These are phyloP conservation scores for Fusarium devonianum DNA, from an alignment of 2,329 filamentous ascomycete genomes.

Conservation along the genomic window DNA sequence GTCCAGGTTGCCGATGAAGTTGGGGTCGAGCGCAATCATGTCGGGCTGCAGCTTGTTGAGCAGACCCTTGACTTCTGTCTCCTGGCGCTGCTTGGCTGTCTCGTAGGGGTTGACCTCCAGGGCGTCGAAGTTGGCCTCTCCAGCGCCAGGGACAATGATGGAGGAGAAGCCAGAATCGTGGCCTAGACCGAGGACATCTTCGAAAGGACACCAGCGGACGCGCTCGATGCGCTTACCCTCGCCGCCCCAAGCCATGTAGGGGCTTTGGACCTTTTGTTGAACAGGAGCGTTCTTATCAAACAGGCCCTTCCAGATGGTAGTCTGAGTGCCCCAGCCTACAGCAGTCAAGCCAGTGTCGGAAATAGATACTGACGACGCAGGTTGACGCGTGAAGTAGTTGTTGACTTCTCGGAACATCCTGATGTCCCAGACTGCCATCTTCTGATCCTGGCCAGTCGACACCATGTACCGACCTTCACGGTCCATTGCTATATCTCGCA, in stretches of 20 bases:
- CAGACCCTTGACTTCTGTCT: constrained; percentile 86
- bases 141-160: constrained; percentile 90
- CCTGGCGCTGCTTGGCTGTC: constrained; percentile 88
- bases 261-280: constrained; percentile 82
- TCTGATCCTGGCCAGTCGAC: constrained; percentile 85
- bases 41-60: constrained; percentile 95
- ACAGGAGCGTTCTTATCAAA: constrained; percentile 76
- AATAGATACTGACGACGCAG: constrained; percentile 83
- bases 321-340: constrained; percentile 88
- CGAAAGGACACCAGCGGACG: constrained; percentile 91
- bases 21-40: constrained; percentile 95
- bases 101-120: constrained; percentile 96
- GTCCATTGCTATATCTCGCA: constrained; percentile 84
- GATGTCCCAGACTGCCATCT: constrained; percentile 96
- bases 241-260: constrained; percentile 93
- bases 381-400: constrained; percentile 83
- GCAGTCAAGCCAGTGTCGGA: constrained; percentile 89
- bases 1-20: constrained; percentile 89
- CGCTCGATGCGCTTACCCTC: constrained; percentile 83
- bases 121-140: constrained; percentile 95
- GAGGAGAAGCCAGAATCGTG: constrained; percentile 89
- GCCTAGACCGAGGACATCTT: constrained; percentile 87
- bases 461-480: constrained; percentile 96
- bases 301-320: constrained; percentile 89
- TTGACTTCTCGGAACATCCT: constrained; percentile 93